Conservation (phyloP, 768 basidiomycete genomes). For the Amanita subjunquillea region DNA sequence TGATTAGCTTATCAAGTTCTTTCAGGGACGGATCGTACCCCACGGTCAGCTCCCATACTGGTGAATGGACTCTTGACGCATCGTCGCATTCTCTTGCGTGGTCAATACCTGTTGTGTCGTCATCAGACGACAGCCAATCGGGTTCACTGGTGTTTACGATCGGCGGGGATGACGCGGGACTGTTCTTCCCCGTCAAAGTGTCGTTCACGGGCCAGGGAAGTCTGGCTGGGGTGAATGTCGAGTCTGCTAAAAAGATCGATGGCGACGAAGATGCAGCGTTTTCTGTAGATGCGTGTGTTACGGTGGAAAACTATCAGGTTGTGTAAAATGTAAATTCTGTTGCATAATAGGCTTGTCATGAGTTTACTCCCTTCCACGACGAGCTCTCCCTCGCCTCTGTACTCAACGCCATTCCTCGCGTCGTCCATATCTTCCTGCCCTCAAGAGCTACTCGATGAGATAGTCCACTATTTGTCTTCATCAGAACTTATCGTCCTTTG, state of each 20-base stretch:
- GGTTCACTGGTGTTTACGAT: constrained; percentile 91
- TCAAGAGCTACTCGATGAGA: constrained; percentile 11
- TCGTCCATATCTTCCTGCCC: constrained; percentile 7
- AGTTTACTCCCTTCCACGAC: not conserved
- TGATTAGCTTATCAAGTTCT: not conserved
- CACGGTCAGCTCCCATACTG: constrained; percentile 64
- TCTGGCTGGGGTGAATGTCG: constrained; percentile 66
- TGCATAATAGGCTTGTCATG: not conserved
- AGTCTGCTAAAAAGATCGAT: constrained; percentile 41
- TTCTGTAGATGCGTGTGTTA: constrained; percentile 47
- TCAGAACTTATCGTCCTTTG: constrained; percentile 9
- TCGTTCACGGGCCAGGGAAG: constrained; percentile 75
- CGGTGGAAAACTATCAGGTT: constrained; percentile 47
- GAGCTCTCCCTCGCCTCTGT: not conserved
- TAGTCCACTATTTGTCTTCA: constrained; percentile 1
- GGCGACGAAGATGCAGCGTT: constrained; percentile 29
- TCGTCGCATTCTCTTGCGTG: constrained; percentile 78
- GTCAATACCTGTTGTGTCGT: constrained; percentile 61
- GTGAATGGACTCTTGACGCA: constrained; percentile 77
- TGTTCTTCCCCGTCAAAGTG: constrained; percentile 90
- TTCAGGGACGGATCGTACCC: constrained; percentile 74
- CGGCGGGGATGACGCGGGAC: constrained; percentile 69
- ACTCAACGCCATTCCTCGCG: not conserved
- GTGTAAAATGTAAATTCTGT: constrained; percentile 18
- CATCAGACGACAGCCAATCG: constrained; percentile 47